A percentile compares a stretch with the other conserved stretches of the same genome.
phyloP scores from a whole-genome alignment of 1,284 basidiomycete genomes.

The Malassezia restricta region DNA sequence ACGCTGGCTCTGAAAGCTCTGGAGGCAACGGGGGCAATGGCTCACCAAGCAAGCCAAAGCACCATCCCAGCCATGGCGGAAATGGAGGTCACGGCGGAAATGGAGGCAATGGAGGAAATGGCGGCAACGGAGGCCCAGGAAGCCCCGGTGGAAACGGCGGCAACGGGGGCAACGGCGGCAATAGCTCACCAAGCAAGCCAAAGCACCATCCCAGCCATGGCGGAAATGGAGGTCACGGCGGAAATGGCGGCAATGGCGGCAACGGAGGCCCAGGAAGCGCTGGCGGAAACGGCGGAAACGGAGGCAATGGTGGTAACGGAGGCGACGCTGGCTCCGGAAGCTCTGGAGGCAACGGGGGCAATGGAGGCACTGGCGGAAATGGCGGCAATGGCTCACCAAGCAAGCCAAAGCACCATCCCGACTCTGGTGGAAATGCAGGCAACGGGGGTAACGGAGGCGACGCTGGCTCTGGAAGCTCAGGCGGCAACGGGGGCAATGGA shows the following conservation, averaged over 20 bases:
- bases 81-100: slow-evolving; percentile 7
- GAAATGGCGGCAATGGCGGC: neutral
- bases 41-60: neutral
- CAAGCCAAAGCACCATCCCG: neutral
- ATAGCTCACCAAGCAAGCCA: neutral
- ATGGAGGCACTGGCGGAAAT: slow-evolving; percentile 10
- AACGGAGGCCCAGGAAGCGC: neutral
- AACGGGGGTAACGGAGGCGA: neutral
- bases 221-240: neutral
- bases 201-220: neutral
- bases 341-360: neutral
- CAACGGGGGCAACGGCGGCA: neutral
- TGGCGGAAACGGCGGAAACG: neutral
- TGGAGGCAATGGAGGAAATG: slow-evolving; percentile 1
- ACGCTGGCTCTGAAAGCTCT: neutral
- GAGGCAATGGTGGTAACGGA: neutral
- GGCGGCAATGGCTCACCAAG: slow-evolving; percentile 2
- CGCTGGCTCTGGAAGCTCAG: neutral
- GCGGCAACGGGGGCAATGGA: slow-evolving; percentile 4
- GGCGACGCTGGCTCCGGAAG: neutral
- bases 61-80: neutral
- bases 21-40: neutral
- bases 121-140: slow-evolving; percentile 1
- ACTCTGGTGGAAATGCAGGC: neutral
- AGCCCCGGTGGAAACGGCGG: no score